Evolutionary conservation across 2,329 filamentous ascomycete species (phyloP), one percentile per base, ranked within the genome.

Genomic region (Lasiodiplodia sp.): DNA sequence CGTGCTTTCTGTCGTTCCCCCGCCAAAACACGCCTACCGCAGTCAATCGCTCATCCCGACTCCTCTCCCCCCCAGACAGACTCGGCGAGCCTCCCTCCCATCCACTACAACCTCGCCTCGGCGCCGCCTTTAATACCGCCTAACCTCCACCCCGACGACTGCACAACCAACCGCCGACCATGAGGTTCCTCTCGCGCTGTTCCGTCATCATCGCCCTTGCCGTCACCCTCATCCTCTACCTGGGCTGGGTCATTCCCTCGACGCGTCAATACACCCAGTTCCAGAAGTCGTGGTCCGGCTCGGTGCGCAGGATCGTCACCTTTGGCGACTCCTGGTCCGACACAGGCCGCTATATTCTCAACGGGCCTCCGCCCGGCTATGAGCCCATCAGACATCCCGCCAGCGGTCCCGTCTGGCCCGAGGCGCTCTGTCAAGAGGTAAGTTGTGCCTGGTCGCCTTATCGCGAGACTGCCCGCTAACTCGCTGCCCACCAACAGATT

Each of bases 291-390:
- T 68, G 67, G 67, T 56, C 57, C 8, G 67, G 67, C 51, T 63
- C 57, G 31, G 67, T 68, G 57, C 76, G 75, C 70, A 74, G 77
- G 53, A 69, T 80, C 25, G 78, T 80, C 51, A 77, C 79, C 31
- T 80, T 80, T 71, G 78, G 78, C 18, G 77, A 79, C 68, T 78
- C 79, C 68, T 80, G 78, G 77, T 80, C 78, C 68, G 78, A 80
- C 70, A 79, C 73, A 58, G 77, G 78, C 40, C 73, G 70, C 57
- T 78, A 79, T 74, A 75, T 77, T 62, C 72, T 77, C 64, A 74
- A 75, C 72, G 71, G 76, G 67, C 75, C 77, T 38, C 72, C 72
- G 28, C 71, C 71, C 52, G 72, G 72, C n/a, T 71, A 71, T 68
- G 67, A 68, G 38, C 67, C 67, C 57, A 64, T 68, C 31, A 75